A percentile compares a stretch with the other conserved stretches of the same genome.
phyloP scores from a whole-genome alignment of 2,329 filamentous ascomycete species.

The Botryotinia globosa region DNA sequence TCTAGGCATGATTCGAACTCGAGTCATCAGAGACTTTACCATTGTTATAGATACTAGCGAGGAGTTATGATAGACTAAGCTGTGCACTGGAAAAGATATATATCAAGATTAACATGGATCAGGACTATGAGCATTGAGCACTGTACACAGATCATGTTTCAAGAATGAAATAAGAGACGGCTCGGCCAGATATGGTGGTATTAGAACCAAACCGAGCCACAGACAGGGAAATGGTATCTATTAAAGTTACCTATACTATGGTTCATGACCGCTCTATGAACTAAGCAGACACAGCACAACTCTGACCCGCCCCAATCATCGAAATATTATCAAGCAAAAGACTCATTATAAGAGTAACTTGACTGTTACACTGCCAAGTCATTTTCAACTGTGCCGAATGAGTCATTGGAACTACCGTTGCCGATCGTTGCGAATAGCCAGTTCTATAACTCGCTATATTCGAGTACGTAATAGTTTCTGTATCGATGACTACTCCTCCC shows the following conservation, averaged over 20 bases:
- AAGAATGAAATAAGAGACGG: not conserved
- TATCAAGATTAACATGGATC: fast-evolving
- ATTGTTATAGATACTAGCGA: not conserved
- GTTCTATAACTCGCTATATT: not conserved
- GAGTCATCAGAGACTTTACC: too few relatives aligned
- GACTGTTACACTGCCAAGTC: not conserved
- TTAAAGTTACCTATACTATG: not conserved
- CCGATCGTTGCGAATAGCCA: not conserved
- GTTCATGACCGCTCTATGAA: not conserved
- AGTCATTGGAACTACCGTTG: not conserved
- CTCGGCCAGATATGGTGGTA: not conserved
- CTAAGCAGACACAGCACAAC: not conserved
- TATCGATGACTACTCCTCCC: not conserved
- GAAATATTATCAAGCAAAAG: not conserved
- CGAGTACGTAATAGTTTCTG: not conserved
- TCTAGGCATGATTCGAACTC: too few relatives aligned
- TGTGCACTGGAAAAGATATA: not conserved
- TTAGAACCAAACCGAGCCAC: not conserved
- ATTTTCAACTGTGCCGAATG: not conserved
- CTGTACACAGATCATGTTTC: not conserved
- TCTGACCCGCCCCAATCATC: not conserved
- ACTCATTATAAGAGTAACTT: fast-evolving
- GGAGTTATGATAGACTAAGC: not conserved
- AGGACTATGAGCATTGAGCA: not conserved
- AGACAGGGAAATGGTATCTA: not conserved